Conservation (phyloP, 1,284 basidiomycete genomes). For the Cronartium ribicola region DNA sequence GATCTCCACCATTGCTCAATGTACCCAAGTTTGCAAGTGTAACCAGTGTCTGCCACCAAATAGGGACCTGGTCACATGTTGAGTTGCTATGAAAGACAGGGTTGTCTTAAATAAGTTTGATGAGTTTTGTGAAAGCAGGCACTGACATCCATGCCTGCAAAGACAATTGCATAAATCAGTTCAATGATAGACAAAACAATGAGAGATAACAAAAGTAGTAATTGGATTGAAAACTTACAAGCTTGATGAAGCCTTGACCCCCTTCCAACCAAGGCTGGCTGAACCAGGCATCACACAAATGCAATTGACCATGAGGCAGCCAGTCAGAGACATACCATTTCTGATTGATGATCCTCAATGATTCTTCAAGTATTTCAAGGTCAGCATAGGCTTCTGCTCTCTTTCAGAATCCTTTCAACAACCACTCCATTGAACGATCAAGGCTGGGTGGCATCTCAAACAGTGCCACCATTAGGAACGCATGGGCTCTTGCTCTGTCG, state of each 20-base stretch:
- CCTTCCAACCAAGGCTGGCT: background rate
- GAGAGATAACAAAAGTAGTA: background rate
- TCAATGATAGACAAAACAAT: background rate
- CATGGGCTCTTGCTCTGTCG: too few species aligned
- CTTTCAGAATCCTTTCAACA: too few species aligned
- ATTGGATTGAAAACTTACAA: background rate
- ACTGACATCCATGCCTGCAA: background rate
- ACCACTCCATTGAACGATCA: too few species aligned
- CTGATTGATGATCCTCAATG: too few species aligned
- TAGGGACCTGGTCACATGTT: background rate
- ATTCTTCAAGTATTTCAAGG: too few species aligned
- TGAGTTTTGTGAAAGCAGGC: background rate
- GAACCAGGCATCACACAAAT: background rate
- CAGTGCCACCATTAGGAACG: too few species aligned
- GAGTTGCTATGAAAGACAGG: constrained; percentile 3
- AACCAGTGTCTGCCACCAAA: background rate
- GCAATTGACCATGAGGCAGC: too few species aligned
- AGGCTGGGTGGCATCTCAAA: too few species aligned
- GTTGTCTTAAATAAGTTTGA: background rate
- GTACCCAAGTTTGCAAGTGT: background rate
- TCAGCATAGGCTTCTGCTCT: too few species aligned
- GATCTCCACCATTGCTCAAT: constrained; percentile 1
- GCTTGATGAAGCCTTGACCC: background rate
- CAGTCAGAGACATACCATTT: too few species aligned
- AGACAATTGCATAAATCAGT: background rate